Evolutionary conservation across 1,284 basidiomycete species (phyloP).

Genomic region (Rhodotorula mucilaginosa): DNA sequence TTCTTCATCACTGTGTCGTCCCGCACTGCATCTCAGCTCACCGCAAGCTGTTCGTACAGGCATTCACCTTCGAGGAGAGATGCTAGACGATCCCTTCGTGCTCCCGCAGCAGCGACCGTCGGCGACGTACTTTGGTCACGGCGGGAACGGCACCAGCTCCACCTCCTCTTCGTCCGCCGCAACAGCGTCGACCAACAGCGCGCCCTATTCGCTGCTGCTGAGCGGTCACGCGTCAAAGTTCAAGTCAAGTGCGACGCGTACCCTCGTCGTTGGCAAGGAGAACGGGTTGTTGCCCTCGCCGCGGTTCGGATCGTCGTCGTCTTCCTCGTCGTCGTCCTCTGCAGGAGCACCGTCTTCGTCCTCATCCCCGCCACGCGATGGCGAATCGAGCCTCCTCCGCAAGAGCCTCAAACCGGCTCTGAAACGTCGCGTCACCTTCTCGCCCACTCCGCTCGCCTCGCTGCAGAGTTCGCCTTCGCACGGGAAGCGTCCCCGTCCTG

Average conservation of each 20-base stretch:
- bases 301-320: background rate
- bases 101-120: background rate
- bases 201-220: background rate
- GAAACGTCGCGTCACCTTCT: conserved; percentile 23
- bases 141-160: too few species aligned
- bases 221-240: background rate
- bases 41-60: too few species aligned
- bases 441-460: conserved; percentile 26
- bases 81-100: background rate
- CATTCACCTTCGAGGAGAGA: background rate
- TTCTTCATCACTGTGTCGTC: too few species aligned
- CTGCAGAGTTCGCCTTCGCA: conserved; percentile 23
- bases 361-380: background rate
- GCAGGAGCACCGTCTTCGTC: background rate
- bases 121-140: too few species aligned
- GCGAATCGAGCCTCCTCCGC: background rate
- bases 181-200: background rate
- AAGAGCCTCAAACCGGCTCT: background rate
- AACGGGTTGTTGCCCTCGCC: conserved; percentile 1
- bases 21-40: too few species aligned
- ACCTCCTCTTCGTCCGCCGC: too few species aligned
- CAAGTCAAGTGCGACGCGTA: background rate
- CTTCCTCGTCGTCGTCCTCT: background rate
- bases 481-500: conserved; percentile 1
- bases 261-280: background rate